These are phyloP conservation scores for Coemansia guatemalensis DNA, from an alignment of 192 early-diverging fungal species.

Conservation along the genomic window DNA sequence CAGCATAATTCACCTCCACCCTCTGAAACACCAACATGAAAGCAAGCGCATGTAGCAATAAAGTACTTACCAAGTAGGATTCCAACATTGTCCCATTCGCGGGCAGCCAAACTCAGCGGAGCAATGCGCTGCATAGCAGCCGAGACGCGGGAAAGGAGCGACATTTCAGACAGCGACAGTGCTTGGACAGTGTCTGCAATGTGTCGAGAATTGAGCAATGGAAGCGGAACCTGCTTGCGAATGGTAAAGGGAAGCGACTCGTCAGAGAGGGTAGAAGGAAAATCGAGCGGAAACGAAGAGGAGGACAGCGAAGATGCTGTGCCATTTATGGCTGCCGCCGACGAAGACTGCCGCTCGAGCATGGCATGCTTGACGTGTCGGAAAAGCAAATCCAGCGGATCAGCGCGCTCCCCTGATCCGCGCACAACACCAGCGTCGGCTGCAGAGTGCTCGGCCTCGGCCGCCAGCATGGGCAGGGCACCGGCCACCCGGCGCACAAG, in stretches of 20 bases:
- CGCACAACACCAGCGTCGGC: background rate
- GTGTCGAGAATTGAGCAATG: conserved; percentile 4
- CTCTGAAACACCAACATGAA: no score
- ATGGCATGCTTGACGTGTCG: conserved; percentile 24
- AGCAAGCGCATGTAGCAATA: no score
- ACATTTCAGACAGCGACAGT: conserved; percentile 31
- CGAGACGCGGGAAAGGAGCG: conserved; percentile 43
- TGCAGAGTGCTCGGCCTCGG: conserved; percentile 28
- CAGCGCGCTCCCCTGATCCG: conserved; percentile 3
- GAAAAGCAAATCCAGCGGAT: conserved; percentile 31
- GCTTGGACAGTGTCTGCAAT: conserved; percentile 16
- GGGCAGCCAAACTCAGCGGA: conserved; percentile 77
- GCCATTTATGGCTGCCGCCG: background rate
- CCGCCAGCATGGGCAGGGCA: conserved; percentile 40
- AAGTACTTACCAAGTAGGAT: conserved; percentile 57
- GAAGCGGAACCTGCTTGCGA: conserved; percentile 31
- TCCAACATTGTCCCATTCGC: conserved; percentile 94
- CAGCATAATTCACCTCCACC: background rate
- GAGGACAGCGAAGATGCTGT: no score
- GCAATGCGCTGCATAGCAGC: conserved; percentile 79
- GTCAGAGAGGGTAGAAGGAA: conserved; percentile 8
- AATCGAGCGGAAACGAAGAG: background rate
- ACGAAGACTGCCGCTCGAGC: conserved; percentile 7
- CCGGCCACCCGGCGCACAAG: conserved; percentile 47
- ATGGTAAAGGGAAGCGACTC: conserved; percentile 37